A percentile compares a stretch with the other conserved stretches of the same genome.
Conservation (phyloP, 2,329 filamentous ascomycete genomes). For the Colletotrichum viniferum region DNA sequence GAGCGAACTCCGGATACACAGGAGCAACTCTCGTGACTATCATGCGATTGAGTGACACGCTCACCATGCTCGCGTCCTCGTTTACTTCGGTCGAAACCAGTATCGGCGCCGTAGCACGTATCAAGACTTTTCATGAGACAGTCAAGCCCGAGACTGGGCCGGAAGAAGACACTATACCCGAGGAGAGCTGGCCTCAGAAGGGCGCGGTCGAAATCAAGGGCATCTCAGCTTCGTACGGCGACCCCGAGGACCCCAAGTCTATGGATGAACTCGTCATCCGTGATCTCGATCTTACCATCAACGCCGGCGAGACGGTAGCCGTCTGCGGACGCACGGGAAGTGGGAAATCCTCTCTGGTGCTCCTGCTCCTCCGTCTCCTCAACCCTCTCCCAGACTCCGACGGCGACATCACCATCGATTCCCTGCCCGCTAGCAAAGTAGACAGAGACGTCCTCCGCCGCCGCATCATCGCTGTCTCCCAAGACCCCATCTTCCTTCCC, state of each 20-base stretch:
- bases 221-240: constrained; percentile 37
- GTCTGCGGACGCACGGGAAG: constrained; percentile 43
- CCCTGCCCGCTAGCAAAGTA: constrained; percentile 37
- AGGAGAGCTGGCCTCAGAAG: constrained; percentile 32
- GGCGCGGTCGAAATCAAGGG: constrained; percentile 33
- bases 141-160: constrained; percentile 25
- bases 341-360: constrained; percentile 48
- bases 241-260: not conserved
- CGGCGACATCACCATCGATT: constrained; percentile 47
- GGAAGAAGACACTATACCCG: constrained; percentile 21
- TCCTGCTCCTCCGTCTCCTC: constrained; percentile 44
- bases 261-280: constrained; percentile 26
- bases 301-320: constrained; percentile 36
- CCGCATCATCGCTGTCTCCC: constrained; percentile 55
- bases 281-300: constrained; percentile 31
- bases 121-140: constrained; percentile 31
- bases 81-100: constrained; percentile 37
- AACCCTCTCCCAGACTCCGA: constrained; percentile 35
- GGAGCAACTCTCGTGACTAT: constrained; percentile 43
- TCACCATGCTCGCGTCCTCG: constrained; percentile 32
- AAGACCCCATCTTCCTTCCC: constrained; percentile 58
- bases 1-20: constrained; percentile 38
- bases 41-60: constrained; percentile 36
- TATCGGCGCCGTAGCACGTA: constrained; percentile 30
- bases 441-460: constrained; percentile 47